These are phyloP conservation scores for Cubamyces lactineus DNA, from an alignment of 768 basidiomycete species.

Conservation along the genomic window DNA sequence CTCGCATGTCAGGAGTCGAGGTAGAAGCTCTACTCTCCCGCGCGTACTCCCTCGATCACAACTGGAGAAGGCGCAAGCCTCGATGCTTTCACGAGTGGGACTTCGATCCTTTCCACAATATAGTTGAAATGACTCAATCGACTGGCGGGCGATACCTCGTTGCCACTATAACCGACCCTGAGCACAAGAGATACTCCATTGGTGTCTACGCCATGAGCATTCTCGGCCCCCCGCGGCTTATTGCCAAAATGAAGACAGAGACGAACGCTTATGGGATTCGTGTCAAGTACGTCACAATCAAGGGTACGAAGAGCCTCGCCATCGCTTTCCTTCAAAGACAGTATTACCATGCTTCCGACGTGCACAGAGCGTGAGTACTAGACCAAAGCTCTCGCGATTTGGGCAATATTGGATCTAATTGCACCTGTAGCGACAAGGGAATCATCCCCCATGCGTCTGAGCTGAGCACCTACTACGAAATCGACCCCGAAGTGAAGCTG, in stretches of 20 bases:
- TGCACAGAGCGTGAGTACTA: slow-evolving; percentile 1
- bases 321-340: slow-evolving; percentile 55
- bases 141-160: slow-evolving; percentile 72
- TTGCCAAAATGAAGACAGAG: slow-evolving; percentile 52
- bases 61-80: slow-evolving; percentile 53
- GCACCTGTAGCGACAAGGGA: neutral
- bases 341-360: slow-evolving; percentile 18
- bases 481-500: slow-evolving; percentile 49
- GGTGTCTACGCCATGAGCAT: slow-evolving; percentile 57
- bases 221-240: slow-evolving; percentile 44
- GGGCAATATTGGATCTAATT: neutral
- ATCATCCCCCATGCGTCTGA: slow-evolving; percentile 37
- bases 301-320: slow-evolving; percentile 48
- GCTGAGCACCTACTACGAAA: slow-evolving; percentile 39
- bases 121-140: slow-evolving; percentile 59
- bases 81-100: slow-evolving; percentile 32
- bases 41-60: slow-evolving; percentile 61
- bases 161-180: slow-evolving; percentile 56
- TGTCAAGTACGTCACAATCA: slow-evolving; percentile 60
- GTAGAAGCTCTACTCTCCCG: slow-evolving; percentile 63
- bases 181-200: slow-evolving; percentile 48
- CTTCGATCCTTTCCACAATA: slow-evolving; percentile 38
- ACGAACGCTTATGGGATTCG: slow-evolving; percentile 59
- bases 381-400: too few relatives aligned
- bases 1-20: slow-evolving; percentile 40